A percentile compares a stretch with the other conserved stretches of the same genome.
phyloP scores from a whole-genome alignment of 1,284 basidiomycete species.

The Tetrapyrgos nigripes region DNA sequence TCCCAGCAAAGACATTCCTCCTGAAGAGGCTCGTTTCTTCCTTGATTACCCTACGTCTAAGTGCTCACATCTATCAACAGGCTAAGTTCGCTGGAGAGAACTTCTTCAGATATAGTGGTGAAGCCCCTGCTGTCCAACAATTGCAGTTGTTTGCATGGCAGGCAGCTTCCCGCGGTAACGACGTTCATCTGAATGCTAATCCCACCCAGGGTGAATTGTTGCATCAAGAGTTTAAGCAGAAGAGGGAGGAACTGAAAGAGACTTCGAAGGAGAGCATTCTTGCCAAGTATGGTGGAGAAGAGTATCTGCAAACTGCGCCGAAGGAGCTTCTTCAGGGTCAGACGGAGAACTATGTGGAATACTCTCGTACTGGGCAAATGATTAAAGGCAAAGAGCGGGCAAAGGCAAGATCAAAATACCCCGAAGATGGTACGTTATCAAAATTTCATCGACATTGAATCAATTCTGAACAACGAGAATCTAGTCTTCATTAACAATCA shows the following conservation, averaged over 20 bases:
- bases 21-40: slow-evolving; percentile 78
- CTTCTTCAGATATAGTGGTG: slow-evolving; percentile 90
- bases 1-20: slow-evolving; percentile 75
- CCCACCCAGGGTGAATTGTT: slow-evolving; percentile 95
- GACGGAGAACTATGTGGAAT: slow-evolving; percentile 98
- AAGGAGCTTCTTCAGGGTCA: slow-evolving; percentile 92
- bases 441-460: slow-evolving; percentile 8
- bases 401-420: slow-evolving; percentile 89
- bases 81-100: slow-evolving; percentile 96
- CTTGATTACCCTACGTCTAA: slow-evolving; percentile 10
- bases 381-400: slow-evolving; percentile 92
- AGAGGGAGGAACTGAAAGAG: slow-evolving; percentile 92
- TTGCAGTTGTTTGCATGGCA: slow-evolving; percentile 99
- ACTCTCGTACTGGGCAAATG: slow-evolving; percentile 90
- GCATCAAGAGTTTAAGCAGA: slow-evolving; percentile 89
- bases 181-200: slow-evolving; percentile 95
- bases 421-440: slow-evolving; percentile 82
- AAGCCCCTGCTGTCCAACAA: slow-evolving; percentile 89
- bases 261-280: slow-evolving; percentile 88
- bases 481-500: slow-evolving; percentile 94
- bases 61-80: slow-evolving; percentile 44
- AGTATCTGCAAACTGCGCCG: slow-evolving; percentile 89
- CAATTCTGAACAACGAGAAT: slow-evolving; percentile 11
- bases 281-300: slow-evolving; percentile 91
- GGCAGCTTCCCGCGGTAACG: slow-evolving; percentile 90